Base-by-base conservation (phyloP, 176 grass and related monocot species). In the Olyra latifolia region DNA sequence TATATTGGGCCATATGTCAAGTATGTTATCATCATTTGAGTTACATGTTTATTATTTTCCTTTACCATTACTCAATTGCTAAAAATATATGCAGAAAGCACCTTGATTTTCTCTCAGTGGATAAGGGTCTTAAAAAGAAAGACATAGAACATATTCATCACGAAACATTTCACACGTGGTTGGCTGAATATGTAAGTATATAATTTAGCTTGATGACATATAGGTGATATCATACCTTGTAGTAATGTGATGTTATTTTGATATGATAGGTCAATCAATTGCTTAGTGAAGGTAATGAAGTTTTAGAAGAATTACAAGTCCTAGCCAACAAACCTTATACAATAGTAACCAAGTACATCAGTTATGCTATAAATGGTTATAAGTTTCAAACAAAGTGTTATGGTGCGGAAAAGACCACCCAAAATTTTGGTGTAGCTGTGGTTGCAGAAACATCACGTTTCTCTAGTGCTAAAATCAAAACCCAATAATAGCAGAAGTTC, bases 391-490 rank as follows among this genome's bases (percentile, higher is more conserved):
- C 72, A 7, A 41, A 7, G 39, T 27, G 23, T 41, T 16, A 74
- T 12, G 2, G 30, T 43, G 59, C 55, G 8, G 39, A 7, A 14
- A 65, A 53, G 29, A 53, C 7, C 7, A 75, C 29, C 11, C 70
- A 66, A 23, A 75, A 44, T 22, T 29, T 39, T 76, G 59, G 71
- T 22, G 46, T 76, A 0, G 8, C 20, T 8, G 16, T 44, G 16
- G 12, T 60, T 35, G 66, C 66, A 22, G 7, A 32, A 8, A 82
- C 66, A 46, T 62, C 66, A 38, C 72, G 52, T 3, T 82, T 61
- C 27, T 7, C 67, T 4, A 82, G 79, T 72, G 40, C 16, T 5
- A 71, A 47, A 62, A 82, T 29, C 24, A 60, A 1, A 49, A 82
- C 30, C 67, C 13, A 45, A 2, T 42, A 20, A 13, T 22, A 2